Base-by-base conservation (phyloP, 2,329 filamentous ascomycete genomes). In the Colletotrichum destructivum region DNA sequence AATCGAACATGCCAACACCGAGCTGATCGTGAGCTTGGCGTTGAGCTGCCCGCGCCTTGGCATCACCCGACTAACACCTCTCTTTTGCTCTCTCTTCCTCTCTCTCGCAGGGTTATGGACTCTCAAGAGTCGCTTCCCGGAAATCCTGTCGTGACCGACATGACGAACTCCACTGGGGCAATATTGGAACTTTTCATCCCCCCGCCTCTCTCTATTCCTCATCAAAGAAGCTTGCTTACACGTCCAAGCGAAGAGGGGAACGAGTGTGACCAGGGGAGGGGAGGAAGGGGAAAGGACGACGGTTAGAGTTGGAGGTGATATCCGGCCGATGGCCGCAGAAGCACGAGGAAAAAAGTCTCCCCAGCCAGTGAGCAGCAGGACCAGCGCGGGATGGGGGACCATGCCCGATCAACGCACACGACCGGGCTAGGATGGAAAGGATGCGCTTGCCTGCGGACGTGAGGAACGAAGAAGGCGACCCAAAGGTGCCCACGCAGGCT, bases 11-110 rank as follows among this genome's bases (percentile, higher is more conserved):
- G 16, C 46, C 4, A 59, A 26, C 44, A 62, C 40, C 54, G 46
- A 63, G 66, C n/a, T 64, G 52, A 72, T 56, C 52, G 59, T 63
- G 60, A 72, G 65, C 69, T 72, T 72, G 69, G 69, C 69, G 35
- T 16, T 55, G 54, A 69, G 65, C 65, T 46, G 65, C 54, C 54
- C 60, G 47, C 59, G 46, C 44, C 69, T 72, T 72, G 69, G 69
- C 65, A 55, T 63, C 65, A 64, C 60, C 69, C 66, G 40, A 69
- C 69, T 69, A 44, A 51, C 42, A 69, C 59, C 18, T 46, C 31
- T 35, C 31, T 35, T 35, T 2, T 8, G 31, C 35, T 11, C 35
- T 35, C 35, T 38, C 31, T 38, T 11, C 8, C 35, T 8, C 35
- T 38, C 35, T 38, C 59, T 69, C 59, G 60, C 65, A 72, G 40